A percentile compares a stretch with the other conserved stretches of the same genome.
phyloP scores from a whole-genome alignment of 1,284 basidiomycete genomes.

The Boletus calvinii region DNA sequence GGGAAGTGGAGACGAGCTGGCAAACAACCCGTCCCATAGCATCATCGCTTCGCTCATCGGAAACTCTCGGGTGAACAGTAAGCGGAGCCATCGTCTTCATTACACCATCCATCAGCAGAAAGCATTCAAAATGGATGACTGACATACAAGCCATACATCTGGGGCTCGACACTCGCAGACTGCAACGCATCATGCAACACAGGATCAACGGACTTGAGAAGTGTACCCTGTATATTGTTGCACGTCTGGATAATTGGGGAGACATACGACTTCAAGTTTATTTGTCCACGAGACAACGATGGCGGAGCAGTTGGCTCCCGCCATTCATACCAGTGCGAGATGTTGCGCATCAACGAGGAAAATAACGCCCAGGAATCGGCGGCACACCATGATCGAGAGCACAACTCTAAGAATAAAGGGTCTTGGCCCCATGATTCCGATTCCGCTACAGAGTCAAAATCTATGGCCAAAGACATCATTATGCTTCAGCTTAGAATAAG shows the following conservation, averaged over 20 bases:
- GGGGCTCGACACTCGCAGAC: constrained; percentile 82
- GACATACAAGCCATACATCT: constrained; percentile 87
- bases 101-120: constrained; percentile 13
- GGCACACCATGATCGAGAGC: constrained; percentile 66
- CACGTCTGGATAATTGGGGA: constrained; percentile 84
- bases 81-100: constrained; percentile 81
- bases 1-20: constrained; percentile 65
- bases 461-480: constrained; percentile 34
- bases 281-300: constrained; percentile 46
- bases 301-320: constrained; percentile 47
- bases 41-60: constrained; percentile 70
- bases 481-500: constrained; percentile 28
- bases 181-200: constrained; percentile 74
- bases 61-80: constrained; percentile 90
- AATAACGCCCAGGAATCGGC: constrained; percentile 88
- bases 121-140: constrained; percentile 5
- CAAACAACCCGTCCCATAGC: constrained; percentile 91
- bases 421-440: constrained; percentile 30
- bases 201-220: constrained; percentile 82
- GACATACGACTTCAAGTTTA: constrained; percentile 58
- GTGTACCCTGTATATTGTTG: constrained; percentile 69
- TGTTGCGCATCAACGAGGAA: constrained; percentile 70
- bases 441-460: constrained; percentile 74
- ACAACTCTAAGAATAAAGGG: constrained; percentile 53
- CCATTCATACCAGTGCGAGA: constrained; percentile 90